Base-by-base conservation (phyloP, 805 yeast genomes). In the Henningerozyma blattae region DNA sequence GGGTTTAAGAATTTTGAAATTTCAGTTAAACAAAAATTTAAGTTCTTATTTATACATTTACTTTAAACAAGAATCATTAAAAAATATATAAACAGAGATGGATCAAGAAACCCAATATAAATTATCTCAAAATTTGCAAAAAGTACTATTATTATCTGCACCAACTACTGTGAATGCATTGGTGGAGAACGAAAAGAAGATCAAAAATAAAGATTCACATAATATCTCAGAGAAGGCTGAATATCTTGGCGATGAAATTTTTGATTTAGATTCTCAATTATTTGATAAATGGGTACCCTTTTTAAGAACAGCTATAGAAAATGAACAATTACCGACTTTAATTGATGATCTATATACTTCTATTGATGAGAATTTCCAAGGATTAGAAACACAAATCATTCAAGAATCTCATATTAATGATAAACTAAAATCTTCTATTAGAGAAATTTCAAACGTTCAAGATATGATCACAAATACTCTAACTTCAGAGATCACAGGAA, bases 401-500 rank as follows among this genome's bases (percentile, higher is more conserved):
- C 61, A 54, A 30, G 59, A 56, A 33, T 45, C 58, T 4, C 58
- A 54, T 30, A 46, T 56, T 5, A 54, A 47, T 32, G 57, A 53
- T 34, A 54, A 56, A 30, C 32, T 56, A 32, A 50, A 45, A 28
- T 49, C 59, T 3, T 75, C 94, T 2, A 72, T 83, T 3, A 70
- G 67, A 28, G 70, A 72, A 25, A 74, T 89, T 31, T 70, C 75
- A 13, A 59, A 62, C 16, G 80, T 87, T 27, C 73, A 80, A 24
- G 48, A 59, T 14, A 65, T 67, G 19, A 72, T 94, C 1, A 62
- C 66, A 26, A 64, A 63, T 9, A 66, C 86, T 37, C 34, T 55
- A 15, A 68, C 73, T 31, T 52, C 58, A n/a, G 73, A 71, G 35
- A 61, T 84, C 15, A 53, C 59, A 32, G 64, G 64, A 30, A 70